A percentile compares a stretch with the other conserved stretches of the same genome.
phyloP scores from a whole-genome alignment of 805 yeast genomes.

The Brettanomyces bruxellensis region DNA sequence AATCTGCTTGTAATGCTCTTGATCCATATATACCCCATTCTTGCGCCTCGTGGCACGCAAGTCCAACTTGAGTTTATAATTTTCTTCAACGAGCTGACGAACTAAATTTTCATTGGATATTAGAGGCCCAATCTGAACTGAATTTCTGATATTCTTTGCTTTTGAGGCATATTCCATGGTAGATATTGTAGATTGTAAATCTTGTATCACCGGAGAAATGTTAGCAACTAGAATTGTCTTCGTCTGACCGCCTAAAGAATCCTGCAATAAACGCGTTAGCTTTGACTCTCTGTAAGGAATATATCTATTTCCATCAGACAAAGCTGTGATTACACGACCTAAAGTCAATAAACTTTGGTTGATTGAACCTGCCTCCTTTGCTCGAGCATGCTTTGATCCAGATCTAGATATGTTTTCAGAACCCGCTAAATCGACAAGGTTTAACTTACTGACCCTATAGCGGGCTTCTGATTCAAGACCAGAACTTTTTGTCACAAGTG shows the following conservation, averaged over 20 bases:
- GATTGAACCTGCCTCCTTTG: conserved; percentile 89
- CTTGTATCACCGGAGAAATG: conserved; percentile 53
- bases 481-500: conserved; percentile 32
- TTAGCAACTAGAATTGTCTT: conserved; percentile 85
- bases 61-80: conserved; percentile 39
- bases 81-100: conserved; percentile 37
- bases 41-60: conserved; percentile 50
- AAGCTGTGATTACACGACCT: conserved; percentile 78
- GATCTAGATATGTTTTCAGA: conserved; percentile 83
- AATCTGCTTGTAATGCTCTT: conserved; percentile 45
- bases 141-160: conserved; percentile 44
- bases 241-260: conserved; percentile 79
- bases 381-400: conserved; percentile 80
- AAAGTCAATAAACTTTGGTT: conserved; percentile 81
- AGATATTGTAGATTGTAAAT: conserved; percentile 41
- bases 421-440: conserved; percentile 90
- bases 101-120: conserved; percentile 36
- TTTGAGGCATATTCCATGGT: conserved; percentile 50
- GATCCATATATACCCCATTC: conserved; percentile 60
- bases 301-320: conserved; percentile 56
- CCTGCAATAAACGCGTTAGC: conserved; percentile 65
- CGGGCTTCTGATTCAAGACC: conserved; percentile 7
- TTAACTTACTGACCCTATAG: conserved; percentile 30
- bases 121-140: conserved; percentile 39
- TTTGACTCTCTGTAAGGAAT: conserved; percentile 76